A percentile compares a stretch with the other conserved stretches of the same genome.
Evolutionary conservation across 2,329 filamentous ascomycete species (phyloP).

Genomic region (Penicillium polonicum): DNA sequence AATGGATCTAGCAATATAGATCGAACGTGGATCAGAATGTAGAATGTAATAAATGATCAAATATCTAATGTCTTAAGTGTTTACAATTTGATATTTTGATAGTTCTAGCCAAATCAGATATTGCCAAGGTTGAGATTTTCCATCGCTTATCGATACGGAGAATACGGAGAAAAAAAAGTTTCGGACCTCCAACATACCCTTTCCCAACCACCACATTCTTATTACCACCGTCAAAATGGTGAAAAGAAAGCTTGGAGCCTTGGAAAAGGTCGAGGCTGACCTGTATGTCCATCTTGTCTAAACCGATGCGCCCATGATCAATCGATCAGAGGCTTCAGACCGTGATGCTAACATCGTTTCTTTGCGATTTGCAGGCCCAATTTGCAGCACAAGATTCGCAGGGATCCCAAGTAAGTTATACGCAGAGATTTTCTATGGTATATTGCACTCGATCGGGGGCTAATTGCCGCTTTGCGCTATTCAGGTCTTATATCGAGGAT

Average conservation of each 20-base stretch:
- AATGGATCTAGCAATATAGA: constrained; percentile 5
- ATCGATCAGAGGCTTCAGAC: constrained; percentile 14
- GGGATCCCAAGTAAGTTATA: constrained; percentile 69
- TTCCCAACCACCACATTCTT: constrained; percentile 25
- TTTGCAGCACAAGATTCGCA: constrained; percentile 85
- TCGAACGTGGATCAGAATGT: no score
- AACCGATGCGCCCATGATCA: constrained; percentile 6
- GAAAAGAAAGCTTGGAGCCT: constrained; percentile 84
- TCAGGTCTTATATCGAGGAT: constrained; percentile 82
- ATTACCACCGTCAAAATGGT: constrained; percentile 55
- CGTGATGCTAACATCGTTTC: constrained; percentile 24
- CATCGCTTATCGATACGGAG: constrained; percentile 37
- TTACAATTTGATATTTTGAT: not conserved
- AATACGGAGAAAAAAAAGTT: constrained; percentile 36
- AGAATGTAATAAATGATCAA: not conserved
- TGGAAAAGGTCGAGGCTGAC: constrained; percentile 94
- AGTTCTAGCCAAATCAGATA: constrained; percentile 6
- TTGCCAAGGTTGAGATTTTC: constrained; percentile 12
- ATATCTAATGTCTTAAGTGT: not conserved
- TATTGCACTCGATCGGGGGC: not conserved
- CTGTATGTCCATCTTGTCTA: constrained; percentile 53
- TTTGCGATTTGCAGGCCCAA: constrained; percentile 59
- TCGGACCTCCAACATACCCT: constrained; percentile 57
- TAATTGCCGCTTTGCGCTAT: constrained; percentile 2
- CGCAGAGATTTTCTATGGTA: not conserved